phyloP scores from a whole-genome alignment of 2,329 filamentous ascomycete genomes.

The Diaporthe citrichinensis region DNA sequence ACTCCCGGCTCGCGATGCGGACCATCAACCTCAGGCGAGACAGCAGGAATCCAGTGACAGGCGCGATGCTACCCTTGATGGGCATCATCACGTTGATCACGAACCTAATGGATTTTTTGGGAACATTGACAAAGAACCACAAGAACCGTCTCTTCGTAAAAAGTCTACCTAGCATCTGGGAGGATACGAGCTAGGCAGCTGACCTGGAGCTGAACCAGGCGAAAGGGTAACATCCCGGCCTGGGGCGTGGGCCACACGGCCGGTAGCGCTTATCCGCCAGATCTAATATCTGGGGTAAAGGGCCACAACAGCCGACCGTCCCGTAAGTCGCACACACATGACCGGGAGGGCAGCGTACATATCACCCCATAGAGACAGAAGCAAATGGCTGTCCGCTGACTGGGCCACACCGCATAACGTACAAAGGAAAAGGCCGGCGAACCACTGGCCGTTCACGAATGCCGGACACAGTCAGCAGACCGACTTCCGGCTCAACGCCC shows the following conservation, averaged over 20 bases:
- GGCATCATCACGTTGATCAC: background rate
- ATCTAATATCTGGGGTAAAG: conserved; percentile 34
- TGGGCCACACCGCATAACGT: conserved; percentile 2
- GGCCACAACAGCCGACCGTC: conserved; percentile 13
- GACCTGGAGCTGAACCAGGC: background rate
- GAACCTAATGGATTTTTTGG: background rate
- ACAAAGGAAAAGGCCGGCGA: background rate
- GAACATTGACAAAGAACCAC: background rate
- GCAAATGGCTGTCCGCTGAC: conserved; percentile 2
- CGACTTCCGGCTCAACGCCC: conserved; percentile 19
- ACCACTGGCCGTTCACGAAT: background rate
- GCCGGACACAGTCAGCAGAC: conserved; percentile 26
- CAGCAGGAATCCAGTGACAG: background rate
- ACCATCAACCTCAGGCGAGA: background rate
- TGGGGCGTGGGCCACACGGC: conserved; percentile 5
- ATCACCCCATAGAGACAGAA: background rate
- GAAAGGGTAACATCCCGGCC: conserved; percentile 15
- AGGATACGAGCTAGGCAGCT: conserved; percentile 28
- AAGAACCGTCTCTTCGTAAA: background rate
- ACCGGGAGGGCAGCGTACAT: background rate
- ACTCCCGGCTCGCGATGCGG: background rate
- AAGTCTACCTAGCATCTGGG: background rate
- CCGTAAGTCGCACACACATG: background rate
- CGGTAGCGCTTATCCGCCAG: conserved; percentile 31
- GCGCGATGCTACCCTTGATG: no score